phyloP scores from a whole-genome alignment of 192 early-diverging fungal genomes.

The Entrophospora sp. region DNA sequence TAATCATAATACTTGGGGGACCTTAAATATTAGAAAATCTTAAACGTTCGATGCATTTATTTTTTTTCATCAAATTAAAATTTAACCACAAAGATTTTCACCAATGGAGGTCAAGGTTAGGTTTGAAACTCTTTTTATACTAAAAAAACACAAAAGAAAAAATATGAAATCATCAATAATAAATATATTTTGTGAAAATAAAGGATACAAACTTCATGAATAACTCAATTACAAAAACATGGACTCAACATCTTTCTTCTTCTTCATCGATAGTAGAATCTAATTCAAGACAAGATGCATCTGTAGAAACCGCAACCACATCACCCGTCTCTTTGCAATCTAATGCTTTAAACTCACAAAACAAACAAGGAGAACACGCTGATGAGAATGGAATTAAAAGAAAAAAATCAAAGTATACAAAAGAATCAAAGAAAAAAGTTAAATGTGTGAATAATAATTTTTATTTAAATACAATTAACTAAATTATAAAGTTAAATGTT shows the following conservation, averaged over 20 bases:
- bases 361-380: not conserved
- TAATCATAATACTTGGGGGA: too few relatives aligned
- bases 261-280: not conserved
- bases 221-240: conserved; percentile 43
- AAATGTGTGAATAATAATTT: not conserved
- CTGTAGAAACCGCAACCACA: conserved; percentile 21
- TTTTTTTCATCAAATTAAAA: too few relatives aligned
- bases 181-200: too few relatives aligned
- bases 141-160: too few relatives aligned
- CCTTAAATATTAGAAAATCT: too few relatives aligned
- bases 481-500: not conserved
- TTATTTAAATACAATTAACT: not conserved
- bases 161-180: too few relatives aligned
- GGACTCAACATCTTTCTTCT: conserved; percentile 25
- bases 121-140: too few relatives aligned
- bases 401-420: not conserved
- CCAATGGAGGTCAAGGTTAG: too few relatives aligned
- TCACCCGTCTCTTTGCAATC: not conserved
- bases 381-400: not conserved
- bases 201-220: conserved; percentile 52
- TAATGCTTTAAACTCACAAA: too few relatives aligned
- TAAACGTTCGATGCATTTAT: too few relatives aligned
- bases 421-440: not conserved
- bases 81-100: too few relatives aligned
- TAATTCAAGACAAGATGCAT: conserved; percentile 16